Evolutionary conservation across 2,329 filamentous ascomycete genomes (phyloP), one percentile per base, ranked within the genome.

Genomic region (Cladosporium sphaerospermum): DNA sequence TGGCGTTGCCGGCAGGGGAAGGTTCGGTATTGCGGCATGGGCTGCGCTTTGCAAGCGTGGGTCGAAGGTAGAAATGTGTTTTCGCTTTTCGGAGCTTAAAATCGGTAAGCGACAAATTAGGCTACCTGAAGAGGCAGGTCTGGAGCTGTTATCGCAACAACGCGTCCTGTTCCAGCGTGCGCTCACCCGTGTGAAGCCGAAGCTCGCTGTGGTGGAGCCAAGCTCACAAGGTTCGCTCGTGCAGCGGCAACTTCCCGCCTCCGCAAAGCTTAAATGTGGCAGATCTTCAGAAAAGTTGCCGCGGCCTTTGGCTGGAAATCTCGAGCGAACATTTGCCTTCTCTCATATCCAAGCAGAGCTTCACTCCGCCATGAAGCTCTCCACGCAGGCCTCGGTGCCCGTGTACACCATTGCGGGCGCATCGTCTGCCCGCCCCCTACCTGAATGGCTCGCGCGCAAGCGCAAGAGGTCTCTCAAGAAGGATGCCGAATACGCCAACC

Each of bases 381-480:
- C 86, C 28, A 89, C 89, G 63, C 84, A 88, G 59, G 88, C 89
- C 57, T 80, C 85, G 42, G 87, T 96, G 55, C 88, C 88, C 54
- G 91, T 96, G 2, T 99, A 99, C 68, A 97, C 93, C 52, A 88
- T 99, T 64, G 90, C 92, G 36, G 95, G 93, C 59, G 89, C 89
- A 33, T 89, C 89, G 34, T 92, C 89, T 14, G 87, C 89, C 6
- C 82, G 92, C 23, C 88, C 89, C 16, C 79, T 99, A 31, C 93
- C 93, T 56, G 93, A 99, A 73, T 99, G 93, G 91, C 86, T 99
- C 56, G 87, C 90, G 33, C 82, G 89, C 60, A 86, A 89, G 63
- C 80, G 92, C 68, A 97, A 96, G 77, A 81, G 88, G 68, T 95
- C 88, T 67, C 75, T 96, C 62, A 97, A 97, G 72, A 84, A 92